A percentile compares a stretch with the other conserved stretches of the same genome.
phyloP scores from a whole-genome alignment of 1,284 basidiomycete species.

The Leccinum variabile region DNA sequence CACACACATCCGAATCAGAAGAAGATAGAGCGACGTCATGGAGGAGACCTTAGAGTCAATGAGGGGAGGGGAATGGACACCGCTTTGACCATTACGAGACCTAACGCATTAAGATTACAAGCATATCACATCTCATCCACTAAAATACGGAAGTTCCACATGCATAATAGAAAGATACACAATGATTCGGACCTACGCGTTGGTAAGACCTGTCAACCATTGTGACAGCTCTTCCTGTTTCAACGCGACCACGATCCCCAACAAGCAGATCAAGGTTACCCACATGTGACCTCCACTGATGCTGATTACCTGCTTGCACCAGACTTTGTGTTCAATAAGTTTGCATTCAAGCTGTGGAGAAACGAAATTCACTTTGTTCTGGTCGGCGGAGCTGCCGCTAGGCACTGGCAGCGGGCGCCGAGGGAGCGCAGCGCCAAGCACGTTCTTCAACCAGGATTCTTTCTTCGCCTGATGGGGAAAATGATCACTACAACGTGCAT shows the following conservation, averaged over 20 bases:
- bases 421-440: constrained; percentile 24
- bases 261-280: constrained; percentile 3
- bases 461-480: constrained; percentile 24
- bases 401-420: constrained; percentile 7
- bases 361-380: constrained; percentile 14
- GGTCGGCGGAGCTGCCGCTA: not conserved
- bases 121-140: not conserved
- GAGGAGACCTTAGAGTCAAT: constrained; percentile 16
- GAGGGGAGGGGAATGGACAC: not conserved
- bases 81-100: not conserved
- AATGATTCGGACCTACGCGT: constrained; percentile 3
- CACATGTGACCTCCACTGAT: not conserved
- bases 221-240: not conserved
- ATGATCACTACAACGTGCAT: not conserved
- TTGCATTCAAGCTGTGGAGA: not conserved
- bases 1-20: constrained; percentile 23
- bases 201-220: constrained; percentile 5
- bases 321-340: constrained; percentile 18
- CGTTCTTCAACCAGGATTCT: constrained; percentile 19
- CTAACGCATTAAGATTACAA: not conserved
- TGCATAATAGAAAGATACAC: not conserved
- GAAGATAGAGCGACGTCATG: constrained; percentile 18
- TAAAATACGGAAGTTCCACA: not conserved
- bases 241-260: constrained; percentile 14
- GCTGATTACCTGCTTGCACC: constrained; percentile 5